phyloP scores from a whole-genome alignment of 176 grass and related monocot species.

The Rhynchospora tenuis region DNA sequence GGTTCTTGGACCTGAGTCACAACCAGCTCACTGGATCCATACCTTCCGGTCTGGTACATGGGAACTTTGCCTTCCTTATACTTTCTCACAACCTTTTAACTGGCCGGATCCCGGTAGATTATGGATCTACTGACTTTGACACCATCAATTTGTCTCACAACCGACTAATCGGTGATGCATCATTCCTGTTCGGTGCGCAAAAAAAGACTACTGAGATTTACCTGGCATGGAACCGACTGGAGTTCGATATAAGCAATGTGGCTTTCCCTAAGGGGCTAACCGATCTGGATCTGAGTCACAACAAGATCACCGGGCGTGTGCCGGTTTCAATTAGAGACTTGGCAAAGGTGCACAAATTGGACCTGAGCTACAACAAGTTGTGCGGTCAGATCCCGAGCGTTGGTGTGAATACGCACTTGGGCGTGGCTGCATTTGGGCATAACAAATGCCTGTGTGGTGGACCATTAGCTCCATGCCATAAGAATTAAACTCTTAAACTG shows the following conservation, averaged over 20 bases:
- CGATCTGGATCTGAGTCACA: slow-evolving; percentile 75
- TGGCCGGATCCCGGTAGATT: slow-evolving; percentile 40
- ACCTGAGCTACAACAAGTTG: slow-evolving; percentile 69
- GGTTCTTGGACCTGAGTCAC: slow-evolving; percentile 66
- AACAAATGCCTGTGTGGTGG: slow-evolving; percentile 69
- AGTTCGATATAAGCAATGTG: slow-evolving; percentile 56
- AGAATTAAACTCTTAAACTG: not conserved
- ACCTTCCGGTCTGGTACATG: slow-evolving; percentile 49
- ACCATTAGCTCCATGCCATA: slow-evolving; percentile 48
- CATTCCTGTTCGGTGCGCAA: slow-evolving; percentile 49
- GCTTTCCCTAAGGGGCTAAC: slow-evolving; percentile 49
- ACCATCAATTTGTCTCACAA: slow-evolving; percentile 61
- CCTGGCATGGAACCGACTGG: slow-evolving; percentile 73
- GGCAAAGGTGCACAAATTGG: slow-evolving; percentile 30
- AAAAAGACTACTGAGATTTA: slow-evolving; percentile 47
- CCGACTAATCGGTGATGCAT: slow-evolving; percentile 48
- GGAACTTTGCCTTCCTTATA: slow-evolving; percentile 40
- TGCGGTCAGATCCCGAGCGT: slow-evolving; percentile 69
- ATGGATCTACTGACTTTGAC: slow-evolving; percentile 23
- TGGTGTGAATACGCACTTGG: slow-evolving; percentile 34
- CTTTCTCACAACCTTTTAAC: slow-evolving; percentile 57
- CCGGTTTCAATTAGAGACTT: slow-evolving; percentile 51
- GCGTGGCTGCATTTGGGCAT: slow-evolving; percentile 29
- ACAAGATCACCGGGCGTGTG: slow-evolving; percentile 52
- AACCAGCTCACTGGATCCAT: slow-evolving; percentile 64